Conservation (phyloP, 148 eudicot species). For the Vaccinium macrocarpon region DNA sequence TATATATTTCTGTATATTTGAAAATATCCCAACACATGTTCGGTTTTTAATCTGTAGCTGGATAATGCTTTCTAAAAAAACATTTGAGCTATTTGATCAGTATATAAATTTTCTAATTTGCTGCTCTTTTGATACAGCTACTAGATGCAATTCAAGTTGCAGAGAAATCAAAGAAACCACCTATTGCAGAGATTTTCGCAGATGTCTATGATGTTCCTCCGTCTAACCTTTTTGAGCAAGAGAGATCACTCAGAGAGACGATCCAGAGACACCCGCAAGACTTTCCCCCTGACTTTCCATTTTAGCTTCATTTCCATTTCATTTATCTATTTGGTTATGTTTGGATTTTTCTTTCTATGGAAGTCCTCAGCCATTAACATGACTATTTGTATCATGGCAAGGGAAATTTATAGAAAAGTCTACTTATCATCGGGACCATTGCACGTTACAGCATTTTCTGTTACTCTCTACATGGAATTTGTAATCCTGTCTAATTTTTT, state of each 20-base stretch:
- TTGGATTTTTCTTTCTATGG: background rate
- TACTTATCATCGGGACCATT: background rate
- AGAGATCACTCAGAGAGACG: conserved; percentile 6
- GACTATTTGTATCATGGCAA: background rate
- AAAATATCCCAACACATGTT: too few species aligned
- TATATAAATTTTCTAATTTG: background rate
- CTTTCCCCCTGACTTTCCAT: background rate
- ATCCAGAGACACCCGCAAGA: background rate
- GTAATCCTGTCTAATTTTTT: background rate
- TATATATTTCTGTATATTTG: too few species aligned
- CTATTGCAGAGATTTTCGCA: background rate
- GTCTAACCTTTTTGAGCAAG: background rate
- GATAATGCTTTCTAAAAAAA: background rate
- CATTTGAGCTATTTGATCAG: background rate
- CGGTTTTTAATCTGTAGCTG: background rate
- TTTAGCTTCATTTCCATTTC: background rate
- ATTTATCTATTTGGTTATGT: background rate
- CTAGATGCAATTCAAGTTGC: conserved; percentile 8
- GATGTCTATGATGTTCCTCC: conserved; percentile 10
- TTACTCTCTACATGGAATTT: background rate
- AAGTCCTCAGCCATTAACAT: background rate
- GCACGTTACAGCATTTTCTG: background rate
- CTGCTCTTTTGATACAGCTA: background rate
- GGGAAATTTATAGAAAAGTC: background rate
- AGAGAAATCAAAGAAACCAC: conserved; percentile 1